Evolutionary conservation across 305 asterid species (phyloP), one percentile per base, ranked within the genome.

Genomic region (Fraxinus angustifolia): DNA sequence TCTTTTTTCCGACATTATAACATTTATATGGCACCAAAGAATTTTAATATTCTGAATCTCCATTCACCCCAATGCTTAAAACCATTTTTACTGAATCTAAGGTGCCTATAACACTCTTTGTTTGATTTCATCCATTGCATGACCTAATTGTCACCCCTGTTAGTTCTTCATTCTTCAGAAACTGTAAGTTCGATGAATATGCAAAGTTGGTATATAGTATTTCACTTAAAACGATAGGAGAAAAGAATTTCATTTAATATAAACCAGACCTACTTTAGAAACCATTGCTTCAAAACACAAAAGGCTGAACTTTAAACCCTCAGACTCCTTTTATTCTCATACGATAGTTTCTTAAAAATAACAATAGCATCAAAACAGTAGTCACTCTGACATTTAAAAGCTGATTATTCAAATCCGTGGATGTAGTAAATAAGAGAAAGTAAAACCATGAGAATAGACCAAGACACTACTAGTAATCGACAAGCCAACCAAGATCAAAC

Each of bases 401-500:
- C 36, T 53, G 35, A 67, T 28, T 28, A 67, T 67, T 12, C 73
- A 58, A 58, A 58, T 58, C 68, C 68, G 12, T 19, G 68, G 14
- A 58, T 19, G 33, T 28, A 30, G 73, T 34, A 67, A 26, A 67
- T 67, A 67, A 67, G 36, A 28, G 73, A 3, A n/a, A 48, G 65
- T 17, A 48, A 76, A 76, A 48, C 67, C 16, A 26, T 48, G 26
- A 58, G n/a, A 76, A 76, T 67, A 28, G 36, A 28, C 4, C 73
- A 67, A 67, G 35, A 10, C 8, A 67, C 35, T 67, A 78, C 30
- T 77, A 31, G 42, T 31, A 78, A 40, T 76, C 14, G 48, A 56
- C 60, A 16, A 50, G 21, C 60, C 60, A 50, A 53, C 65, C 77
- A 78, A 58, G 65, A 82, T 14, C 78, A 78, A 89, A 94, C 98